These are phyloP conservation scores for Globisporangium paroecandrum DNA, from an alignment of 352 stramenopile species.

Conservation along the genomic window DNA sequence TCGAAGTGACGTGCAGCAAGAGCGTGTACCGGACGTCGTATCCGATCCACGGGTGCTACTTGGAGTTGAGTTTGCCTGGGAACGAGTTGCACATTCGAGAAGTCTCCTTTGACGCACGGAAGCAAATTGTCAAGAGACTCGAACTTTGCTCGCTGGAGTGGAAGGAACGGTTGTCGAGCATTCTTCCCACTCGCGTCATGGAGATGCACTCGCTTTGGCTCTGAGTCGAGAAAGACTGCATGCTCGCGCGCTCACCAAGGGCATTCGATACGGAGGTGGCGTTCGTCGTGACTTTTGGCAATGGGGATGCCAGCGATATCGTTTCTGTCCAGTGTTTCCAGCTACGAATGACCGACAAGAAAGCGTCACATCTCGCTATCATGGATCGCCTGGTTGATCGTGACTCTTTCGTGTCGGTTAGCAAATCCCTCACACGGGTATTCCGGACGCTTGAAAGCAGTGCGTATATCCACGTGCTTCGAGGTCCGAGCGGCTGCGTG, in stretches of 20 bases:
- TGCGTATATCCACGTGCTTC: conserved; percentile 30
- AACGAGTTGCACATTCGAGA: conserved; percentile 36
- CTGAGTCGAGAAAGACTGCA: conserved; percentile 35
- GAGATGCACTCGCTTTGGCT: conserved; percentile 48
- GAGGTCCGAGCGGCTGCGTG: conserved; percentile 13
- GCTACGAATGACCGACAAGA: conserved; percentile 27
- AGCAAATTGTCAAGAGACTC: conserved; percentile 16
- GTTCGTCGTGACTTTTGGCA: conserved; percentile 6
- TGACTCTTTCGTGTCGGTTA: conserved; percentile 23
- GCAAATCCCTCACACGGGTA: conserved; percentile 11
- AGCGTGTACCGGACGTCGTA: conserved; percentile 28
- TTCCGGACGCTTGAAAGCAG: conserved; percentile 40
- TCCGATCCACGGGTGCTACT: conserved; percentile 21
- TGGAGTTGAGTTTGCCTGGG: conserved; percentile 30
- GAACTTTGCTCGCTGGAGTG: conserved; percentile 30
- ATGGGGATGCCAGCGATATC: background rate
- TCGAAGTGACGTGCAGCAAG: conserved; percentile 35
- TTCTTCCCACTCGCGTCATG: conserved; percentile 26
- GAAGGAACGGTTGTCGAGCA: conserved; percentile 18
- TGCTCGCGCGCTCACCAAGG: conserved; percentile 31
- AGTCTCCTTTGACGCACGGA: conserved; percentile 5
- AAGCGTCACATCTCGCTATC: conserved; percentile 16
- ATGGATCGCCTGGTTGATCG: conserved; percentile 16
- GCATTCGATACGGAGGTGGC: conserved; percentile 9
- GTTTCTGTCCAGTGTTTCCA: conserved; percentile 27